Evolutionary conservation across 345 rosid genomes (phyloP).

Genomic region (Euphorbia lathyris): DNA sequence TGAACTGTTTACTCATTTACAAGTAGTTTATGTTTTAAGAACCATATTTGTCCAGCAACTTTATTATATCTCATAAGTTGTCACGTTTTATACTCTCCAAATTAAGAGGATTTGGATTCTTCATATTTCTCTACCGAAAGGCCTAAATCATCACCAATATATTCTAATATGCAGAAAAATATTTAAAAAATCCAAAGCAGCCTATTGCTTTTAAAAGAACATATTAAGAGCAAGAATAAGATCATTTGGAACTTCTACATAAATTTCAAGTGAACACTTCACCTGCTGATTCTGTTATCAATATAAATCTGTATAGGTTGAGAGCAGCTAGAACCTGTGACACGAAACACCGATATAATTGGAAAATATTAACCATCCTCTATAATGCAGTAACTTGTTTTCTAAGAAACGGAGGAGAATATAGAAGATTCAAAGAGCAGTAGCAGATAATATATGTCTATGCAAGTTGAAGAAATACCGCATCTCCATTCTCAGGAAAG

Average conservation of each 20-base stretch:
- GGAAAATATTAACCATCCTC: not conserved
- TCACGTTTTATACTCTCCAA: not conserved
- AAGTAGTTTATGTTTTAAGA: not conserved
- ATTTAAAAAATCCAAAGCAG: not conserved
- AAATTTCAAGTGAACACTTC: slow-evolving; percentile 14
- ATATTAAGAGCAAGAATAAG: not conserved
- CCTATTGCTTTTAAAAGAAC: not conserved
- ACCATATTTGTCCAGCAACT: not conserved
- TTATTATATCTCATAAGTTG: not conserved
- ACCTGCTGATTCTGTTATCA: slow-evolving; percentile 68
- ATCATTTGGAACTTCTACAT: slow-evolving; percentile 3
- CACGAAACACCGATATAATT: slow-evolving; percentile 1
- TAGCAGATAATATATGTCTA: not conserved
- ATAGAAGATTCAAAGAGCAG: not conserved
- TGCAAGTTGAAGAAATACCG: slow-evolving; percentile 37
- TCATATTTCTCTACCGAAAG: not conserved
- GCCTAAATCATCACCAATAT: not conserved
- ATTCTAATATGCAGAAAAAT: not conserved
- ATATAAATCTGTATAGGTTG: slow-evolving; percentile 71
- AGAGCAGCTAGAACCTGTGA: slow-evolving; percentile 80
- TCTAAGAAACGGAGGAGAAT: not conserved
- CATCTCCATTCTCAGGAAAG: slow-evolving; percentile 76
- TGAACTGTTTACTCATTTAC: not conserved
- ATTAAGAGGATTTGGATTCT: not conserved
- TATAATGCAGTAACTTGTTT: not conserved